Evolutionary conservation across 495 filamentous ascomycete genomes (phyloP).

Genomic region (Elaphomyces granulatus): DNA sequence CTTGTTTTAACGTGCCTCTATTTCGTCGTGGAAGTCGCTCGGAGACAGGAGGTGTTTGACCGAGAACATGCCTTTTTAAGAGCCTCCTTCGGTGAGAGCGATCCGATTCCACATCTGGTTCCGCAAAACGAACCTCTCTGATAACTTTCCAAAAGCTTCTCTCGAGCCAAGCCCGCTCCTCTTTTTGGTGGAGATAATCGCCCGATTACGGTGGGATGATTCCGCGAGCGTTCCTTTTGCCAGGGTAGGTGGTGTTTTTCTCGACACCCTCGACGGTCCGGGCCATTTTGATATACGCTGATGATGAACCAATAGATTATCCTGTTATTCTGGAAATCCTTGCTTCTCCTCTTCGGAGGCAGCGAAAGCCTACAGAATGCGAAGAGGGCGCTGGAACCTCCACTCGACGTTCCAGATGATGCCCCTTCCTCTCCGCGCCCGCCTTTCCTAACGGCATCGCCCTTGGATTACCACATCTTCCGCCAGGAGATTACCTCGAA

Average conservation of each 20-base stretch:
- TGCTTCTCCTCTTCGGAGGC: constrained; percentile 74
- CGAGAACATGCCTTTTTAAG: constrained; percentile 18
- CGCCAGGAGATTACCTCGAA: constrained; percentile 98
- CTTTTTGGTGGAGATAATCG: constrained; percentile 58
- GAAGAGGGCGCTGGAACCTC: constrained; percentile 43
- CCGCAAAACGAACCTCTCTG: neutral
- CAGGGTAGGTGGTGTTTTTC: constrained; percentile 14
- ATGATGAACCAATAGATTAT: constrained; percentile 48
- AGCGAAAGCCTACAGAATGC: constrained; percentile 52
- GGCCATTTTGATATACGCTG: constrained; percentile 7
- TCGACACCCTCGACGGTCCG: neutral
- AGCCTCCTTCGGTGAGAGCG: constrained; percentile 17
- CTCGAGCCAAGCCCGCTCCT: constrained; percentile 57
- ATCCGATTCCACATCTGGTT: neutral
- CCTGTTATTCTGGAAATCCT: constrained; percentile 78
- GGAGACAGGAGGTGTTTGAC: constrained; percentile 28
- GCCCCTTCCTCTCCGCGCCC: constrained; percentile 20
- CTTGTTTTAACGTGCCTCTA: constrained; percentile 52
- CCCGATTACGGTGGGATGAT: constrained; percentile 82
- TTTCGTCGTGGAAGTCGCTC: constrained; percentile 52
- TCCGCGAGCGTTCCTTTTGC: constrained; percentile 45
- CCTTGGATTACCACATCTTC: constrained; percentile 91
- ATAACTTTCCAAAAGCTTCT: constrained; percentile 20
- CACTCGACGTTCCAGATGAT: constrained; percentile 19
- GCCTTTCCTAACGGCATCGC: constrained; percentile 72